phyloP scores from a whole-genome alignment of 2,329 filamentous ascomycete genomes.

The Drechslerella coelobrocha region DNA sequence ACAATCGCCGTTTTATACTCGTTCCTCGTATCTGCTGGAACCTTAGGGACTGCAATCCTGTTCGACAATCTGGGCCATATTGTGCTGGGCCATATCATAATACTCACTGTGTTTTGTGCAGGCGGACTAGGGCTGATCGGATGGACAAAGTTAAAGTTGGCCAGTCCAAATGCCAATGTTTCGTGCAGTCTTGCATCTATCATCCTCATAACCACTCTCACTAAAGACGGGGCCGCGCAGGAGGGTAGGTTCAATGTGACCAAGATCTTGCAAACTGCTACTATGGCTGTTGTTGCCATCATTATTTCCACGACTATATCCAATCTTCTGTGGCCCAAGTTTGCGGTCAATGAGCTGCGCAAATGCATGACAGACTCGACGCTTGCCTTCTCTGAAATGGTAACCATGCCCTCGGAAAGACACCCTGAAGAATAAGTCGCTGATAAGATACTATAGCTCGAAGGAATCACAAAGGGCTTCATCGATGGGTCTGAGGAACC shows the following conservation, averaged over 20 bases:
- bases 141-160: conserved; percentile 67
- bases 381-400: conserved; percentile 67
- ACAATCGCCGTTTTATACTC: conserved; percentile 69
- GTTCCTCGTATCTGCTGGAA: conserved; percentile 67
- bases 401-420: conserved; percentile 56
- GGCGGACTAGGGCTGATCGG: conserved; percentile 71
- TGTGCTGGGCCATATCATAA: conserved; percentile 65
- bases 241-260: conserved; percentile 67
- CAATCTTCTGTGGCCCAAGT: conserved; percentile 67
- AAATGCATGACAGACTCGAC: conserved; percentile 67
- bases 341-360: conserved; percentile 67
- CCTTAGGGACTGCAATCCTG: conserved; percentile 68
- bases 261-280: conserved; percentile 65
- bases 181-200: conserved; percentile 71
- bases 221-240: conserved; percentile 71
- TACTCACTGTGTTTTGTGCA: conserved; percentile 70
- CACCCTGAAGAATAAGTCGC: conserved; percentile 6
- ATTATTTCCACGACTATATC: conserved; percentile 64
- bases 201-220: conserved; percentile 70
- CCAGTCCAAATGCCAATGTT: conserved; percentile 67
- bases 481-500: conserved; percentile 68
- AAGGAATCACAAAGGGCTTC: conserved; percentile 68
- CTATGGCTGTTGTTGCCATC: conserved; percentile 68
- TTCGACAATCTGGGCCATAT: conserved; percentile 66
- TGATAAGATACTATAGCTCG: conserved; percentile 36